phyloP scores from a whole-genome alignment of 148 eudicot genomes.

The Euryodendron excelsum region DNA sequence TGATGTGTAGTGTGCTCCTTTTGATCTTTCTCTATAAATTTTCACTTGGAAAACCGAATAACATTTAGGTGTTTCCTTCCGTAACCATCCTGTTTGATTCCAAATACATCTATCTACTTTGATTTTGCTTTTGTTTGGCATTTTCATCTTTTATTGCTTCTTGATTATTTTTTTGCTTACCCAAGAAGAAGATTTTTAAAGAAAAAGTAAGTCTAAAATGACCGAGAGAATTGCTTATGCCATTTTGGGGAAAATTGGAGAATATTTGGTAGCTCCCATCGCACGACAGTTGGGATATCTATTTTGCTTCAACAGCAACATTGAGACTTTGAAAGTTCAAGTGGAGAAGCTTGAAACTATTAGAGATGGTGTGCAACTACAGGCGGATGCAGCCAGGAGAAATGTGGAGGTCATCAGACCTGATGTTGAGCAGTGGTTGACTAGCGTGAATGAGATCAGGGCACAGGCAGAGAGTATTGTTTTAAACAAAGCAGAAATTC shows the following conservation, averaged over 20 bases:
- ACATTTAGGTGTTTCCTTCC: no score
- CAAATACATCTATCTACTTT: no score
- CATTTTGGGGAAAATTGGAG: background rate
- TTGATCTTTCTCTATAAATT: no score
- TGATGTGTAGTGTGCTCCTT: no score
- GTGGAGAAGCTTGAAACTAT: conserved; percentile 11
- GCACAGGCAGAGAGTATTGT: conserved; percentile 14
- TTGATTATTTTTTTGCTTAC: background rate
- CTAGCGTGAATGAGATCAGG: conserved; percentile 9
- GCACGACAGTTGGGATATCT: conserved; percentile 10
- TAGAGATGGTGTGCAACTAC: conserved; percentile 1
- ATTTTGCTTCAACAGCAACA: conserved; percentile 13
- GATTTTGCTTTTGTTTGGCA: background rate
- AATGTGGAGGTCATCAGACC: conserved; percentile 20
- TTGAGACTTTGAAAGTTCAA: conserved; percentile 12
- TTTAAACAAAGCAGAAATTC: background rate
- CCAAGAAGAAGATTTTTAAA: background rate
- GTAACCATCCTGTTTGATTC: no score
- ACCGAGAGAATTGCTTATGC: background rate
- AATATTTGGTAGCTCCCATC: no score
- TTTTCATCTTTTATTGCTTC: background rate
- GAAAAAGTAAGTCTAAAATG: background rate
- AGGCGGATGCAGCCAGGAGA: conserved; percentile 19
- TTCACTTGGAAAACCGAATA: no score
- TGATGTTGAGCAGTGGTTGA: conserved; percentile 21